Evolutionary conservation across 129 eudicot genomes (phyloP).

Genomic region (Glebionis coronaria): DNA sequence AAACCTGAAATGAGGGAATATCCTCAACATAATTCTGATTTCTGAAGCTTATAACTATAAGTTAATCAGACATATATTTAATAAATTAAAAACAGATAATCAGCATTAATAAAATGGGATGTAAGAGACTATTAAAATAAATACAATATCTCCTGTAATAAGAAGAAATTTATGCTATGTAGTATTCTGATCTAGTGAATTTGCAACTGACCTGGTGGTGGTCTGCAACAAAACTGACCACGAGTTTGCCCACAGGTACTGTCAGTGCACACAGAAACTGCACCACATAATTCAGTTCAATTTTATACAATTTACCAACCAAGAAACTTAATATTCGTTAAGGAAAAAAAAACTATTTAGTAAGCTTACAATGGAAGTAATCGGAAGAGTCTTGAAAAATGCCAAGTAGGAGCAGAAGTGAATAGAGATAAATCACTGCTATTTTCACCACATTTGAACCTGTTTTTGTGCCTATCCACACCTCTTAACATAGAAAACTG

Average conservation of each 20-base stretch:
- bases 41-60: too few relatives aligned
- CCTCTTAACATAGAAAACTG: constrained; percentile 37
- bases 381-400: constrained; percentile 50
- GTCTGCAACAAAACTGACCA: constrained; percentile 50
- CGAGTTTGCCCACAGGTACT: constrained; percentile 60
- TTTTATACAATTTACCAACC: constrained; percentile 3
- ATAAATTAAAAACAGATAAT: too few relatives aligned
- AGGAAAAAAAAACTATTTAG: constrained; percentile 6
- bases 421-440: constrained; percentile 54
- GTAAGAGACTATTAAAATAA: too few relatives aligned
- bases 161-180: too few relatives aligned
- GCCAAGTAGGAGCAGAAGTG: constrained; percentile 47
- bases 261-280: constrained; percentile 75
- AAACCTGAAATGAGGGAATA: too few relatives aligned
- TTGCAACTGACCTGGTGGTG: constrained; percentile 66
- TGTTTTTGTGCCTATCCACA: constrained; percentile 61
- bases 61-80: too few relatives aligned
- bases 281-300: constrained; percentile 22
- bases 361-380: constrained; percentile 58
- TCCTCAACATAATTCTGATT: too few relatives aligned
- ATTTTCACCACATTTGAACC: constrained; percentile 65
- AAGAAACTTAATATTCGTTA: constrained; percentile 1
- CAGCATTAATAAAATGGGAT: too few relatives aligned
- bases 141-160: too few relatives aligned
- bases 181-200: too few relatives aligned